phyloP scores from a whole-genome alignment of 148 eudicot species.

The Rhododendron kiyosumense region DNA sequence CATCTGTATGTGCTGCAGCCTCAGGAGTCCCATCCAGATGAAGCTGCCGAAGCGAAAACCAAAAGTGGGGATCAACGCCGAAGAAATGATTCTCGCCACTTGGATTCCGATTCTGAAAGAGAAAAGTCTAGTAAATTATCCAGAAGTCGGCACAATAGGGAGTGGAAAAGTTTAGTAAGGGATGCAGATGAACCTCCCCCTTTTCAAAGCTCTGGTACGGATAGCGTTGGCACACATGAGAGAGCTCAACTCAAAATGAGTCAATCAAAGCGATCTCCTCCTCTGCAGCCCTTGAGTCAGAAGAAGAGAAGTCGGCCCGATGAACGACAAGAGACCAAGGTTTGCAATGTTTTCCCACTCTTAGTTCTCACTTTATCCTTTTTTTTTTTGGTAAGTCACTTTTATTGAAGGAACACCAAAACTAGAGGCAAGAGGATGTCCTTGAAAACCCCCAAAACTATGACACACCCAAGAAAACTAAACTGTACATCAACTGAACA shows the following conservation, averaged over 20 bases:
- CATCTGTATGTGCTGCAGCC: conserved; percentile 49
- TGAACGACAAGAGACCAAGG: conserved; percentile 48
- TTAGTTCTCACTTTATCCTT: neutral
- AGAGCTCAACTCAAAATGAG: conserved; percentile 21
- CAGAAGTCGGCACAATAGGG: conserved; percentile 51
- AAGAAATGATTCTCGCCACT: conserved; percentile 23
- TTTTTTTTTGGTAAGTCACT: neutral
- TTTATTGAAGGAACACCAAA: neutral
- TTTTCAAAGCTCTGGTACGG: conserved; percentile 35
- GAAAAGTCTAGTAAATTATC: conserved; percentile 32
- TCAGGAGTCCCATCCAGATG: conserved; percentile 29
- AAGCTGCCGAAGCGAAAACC: conserved; percentile 35
- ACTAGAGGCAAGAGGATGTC: neutral
- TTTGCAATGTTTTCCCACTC: conserved; percentile 10
- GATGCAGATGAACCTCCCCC: conserved; percentile 46
- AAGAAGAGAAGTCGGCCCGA: conserved; percentile 61
- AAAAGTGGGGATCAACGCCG: conserved; percentile 24
- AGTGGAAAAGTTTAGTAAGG: conserved; percentile 56
- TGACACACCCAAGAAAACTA: neutral
- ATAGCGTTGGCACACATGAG: conserved; percentile 24
- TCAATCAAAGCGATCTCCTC: conserved; percentile 31
- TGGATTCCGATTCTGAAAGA: conserved; percentile 39
- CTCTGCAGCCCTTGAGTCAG: conserved; percentile 39
- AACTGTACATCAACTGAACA: neutral
- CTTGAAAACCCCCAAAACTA: too few species aligned